These are phyloP conservation scores for Tetrapisispora pingtungensis DNA, from an alignment of 805 yeast genomes.

Conservation along the genomic window DNA sequence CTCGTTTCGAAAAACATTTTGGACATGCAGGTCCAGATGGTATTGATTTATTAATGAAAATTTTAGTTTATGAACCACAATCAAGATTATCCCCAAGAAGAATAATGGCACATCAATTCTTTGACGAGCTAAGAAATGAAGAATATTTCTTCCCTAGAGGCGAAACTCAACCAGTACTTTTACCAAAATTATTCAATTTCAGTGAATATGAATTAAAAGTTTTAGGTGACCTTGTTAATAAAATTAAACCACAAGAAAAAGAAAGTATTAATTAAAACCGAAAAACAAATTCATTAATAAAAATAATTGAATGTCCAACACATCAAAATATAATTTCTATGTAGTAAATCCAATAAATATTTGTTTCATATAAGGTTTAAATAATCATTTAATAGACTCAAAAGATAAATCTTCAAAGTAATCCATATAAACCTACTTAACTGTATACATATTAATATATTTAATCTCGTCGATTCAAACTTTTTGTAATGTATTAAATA, in stretches of 20 bases:
- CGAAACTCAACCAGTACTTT: slow-evolving; percentile 31
- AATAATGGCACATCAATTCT: slow-evolving; percentile 80
- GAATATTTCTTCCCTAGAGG: slow-evolving; percentile 48
- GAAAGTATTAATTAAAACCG: neutral
- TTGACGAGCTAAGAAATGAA: slow-evolving; percentile 67
- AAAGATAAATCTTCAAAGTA: neutral
- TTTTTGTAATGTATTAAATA: neutral
- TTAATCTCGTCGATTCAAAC: neutral
- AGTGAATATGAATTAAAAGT: slow-evolving; percentile 56
- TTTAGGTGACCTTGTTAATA: slow-evolving; percentile 15
- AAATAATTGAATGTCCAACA: neutral
- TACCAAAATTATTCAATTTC: slow-evolving; percentile 55
- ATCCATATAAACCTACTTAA: too few species aligned
- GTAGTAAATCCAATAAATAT: neutral
- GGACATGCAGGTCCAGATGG: slow-evolving; percentile 78
- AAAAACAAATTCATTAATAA: neutral
- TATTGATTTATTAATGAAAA: slow-evolving; percentile 67
- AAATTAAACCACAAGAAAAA: slow-evolving; percentile 11
- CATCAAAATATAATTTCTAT: too few species aligned
- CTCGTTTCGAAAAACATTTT: slow-evolving; percentile 55
- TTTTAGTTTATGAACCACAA: slow-evolving; percentile 86
- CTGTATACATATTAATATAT: too few species aligned
- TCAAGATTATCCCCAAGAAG: slow-evolving; percentile 69
- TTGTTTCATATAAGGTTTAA: neutral
- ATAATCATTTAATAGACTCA: neutral